Evolutionary conservation across 2,329 filamentous ascomycete species (phyloP).

Genomic region (Fusarium musae): DNA sequence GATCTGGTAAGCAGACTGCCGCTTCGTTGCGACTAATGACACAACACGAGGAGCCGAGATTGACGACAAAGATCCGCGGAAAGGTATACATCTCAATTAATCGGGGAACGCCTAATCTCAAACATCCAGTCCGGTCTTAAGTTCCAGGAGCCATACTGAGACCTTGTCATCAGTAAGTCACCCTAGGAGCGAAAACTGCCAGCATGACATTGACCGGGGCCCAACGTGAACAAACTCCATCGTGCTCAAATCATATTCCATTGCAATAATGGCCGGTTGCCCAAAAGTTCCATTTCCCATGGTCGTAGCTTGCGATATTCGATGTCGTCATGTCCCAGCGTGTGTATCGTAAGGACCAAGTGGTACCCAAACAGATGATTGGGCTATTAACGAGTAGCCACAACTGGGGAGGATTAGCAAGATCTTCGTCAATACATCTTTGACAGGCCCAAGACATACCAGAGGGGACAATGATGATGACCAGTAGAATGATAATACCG

Average conservation of each 20-base stretch:
- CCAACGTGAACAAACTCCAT: conserved; percentile 51
- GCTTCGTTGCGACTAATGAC: neutral
- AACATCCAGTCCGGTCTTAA: conserved; percentile 52
- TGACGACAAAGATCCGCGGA: conserved; percentile 14
- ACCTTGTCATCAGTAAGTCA: conserved; percentile 28
- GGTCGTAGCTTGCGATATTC: conserved; percentile 45
- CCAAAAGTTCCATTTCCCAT: conserved; percentile 46
- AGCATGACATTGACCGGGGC: conserved; percentile 44
- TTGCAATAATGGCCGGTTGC: conserved; percentile 46
- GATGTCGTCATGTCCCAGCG: conserved; percentile 42
- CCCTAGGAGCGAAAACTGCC: conserved; percentile 34
- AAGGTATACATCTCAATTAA: conserved; percentile 56
- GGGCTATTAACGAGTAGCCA: conserved; percentile 50
- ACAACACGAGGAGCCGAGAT: neutral
- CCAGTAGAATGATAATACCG: conserved; percentile 89
- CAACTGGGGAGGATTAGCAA: conserved; percentile 45
- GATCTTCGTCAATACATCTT: neutral
- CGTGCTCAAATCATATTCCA: conserved; percentile 49
- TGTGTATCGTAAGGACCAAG: conserved; percentile 41
- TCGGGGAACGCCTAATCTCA: conserved; percentile 59
- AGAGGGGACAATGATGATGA: conserved; percentile 93
- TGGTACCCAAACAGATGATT: conserved; percentile 41
- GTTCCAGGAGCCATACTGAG: conserved; percentile 34
- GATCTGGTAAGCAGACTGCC: neutral
- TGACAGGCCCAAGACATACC: conserved; percentile 65